phyloP scores from a whole-genome alignment of 2,329 filamentous ascomycete genomes.

The Penicillium paneum region DNA sequence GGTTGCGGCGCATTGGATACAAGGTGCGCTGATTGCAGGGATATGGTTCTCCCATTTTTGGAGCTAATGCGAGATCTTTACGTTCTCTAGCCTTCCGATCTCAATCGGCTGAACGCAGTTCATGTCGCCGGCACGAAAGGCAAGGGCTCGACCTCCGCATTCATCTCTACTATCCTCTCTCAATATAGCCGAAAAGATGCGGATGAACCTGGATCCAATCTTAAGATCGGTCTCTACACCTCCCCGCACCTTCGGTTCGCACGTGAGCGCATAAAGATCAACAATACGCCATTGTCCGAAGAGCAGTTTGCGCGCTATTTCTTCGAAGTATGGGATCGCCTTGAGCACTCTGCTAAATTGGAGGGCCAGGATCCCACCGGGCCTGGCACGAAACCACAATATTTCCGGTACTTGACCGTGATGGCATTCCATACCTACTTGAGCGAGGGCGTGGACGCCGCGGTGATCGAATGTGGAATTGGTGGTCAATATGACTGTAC shows the following conservation, averaged over 20 bases:
- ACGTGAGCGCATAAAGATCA: slow-evolving; percentile 78
- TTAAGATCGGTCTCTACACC: slow-evolving; percentile 74
- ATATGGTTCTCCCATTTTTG: neutral
- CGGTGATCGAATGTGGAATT: slow-evolving; percentile 89
- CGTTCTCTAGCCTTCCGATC: slow-evolving; percentile 54
- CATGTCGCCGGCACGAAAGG: slow-evolving; percentile 94
- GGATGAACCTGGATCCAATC: slow-evolving; percentile 30
- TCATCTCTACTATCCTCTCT: slow-evolving; percentile 73
- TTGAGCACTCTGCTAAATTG: slow-evolving; percentile 54
- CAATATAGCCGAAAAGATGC: slow-evolving; percentile 50
- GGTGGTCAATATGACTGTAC: slow-evolving; percentile 92
- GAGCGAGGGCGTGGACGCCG: slow-evolving; percentile 68
- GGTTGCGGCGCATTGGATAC: slow-evolving; percentile 73
- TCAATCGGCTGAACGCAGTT: slow-evolving; percentile 61
- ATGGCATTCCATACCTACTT: slow-evolving; percentile 84
- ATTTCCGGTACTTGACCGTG: slow-evolving; percentile 87
- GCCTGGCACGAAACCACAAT: slow-evolving; percentile 71
- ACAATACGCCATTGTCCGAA: slow-evolving; percentile 67
- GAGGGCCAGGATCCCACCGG: slow-evolving; percentile 53
- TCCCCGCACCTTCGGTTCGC: slow-evolving; percentile 82
- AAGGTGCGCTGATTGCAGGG: slow-evolving; percentile 50
- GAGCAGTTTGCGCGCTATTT: slow-evolving; percentile 72
- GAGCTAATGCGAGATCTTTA: neutral
- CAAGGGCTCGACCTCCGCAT: slow-evolving; percentile 85
- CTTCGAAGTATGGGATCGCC: slow-evolving; percentile 76